Evolutionary conservation across 2,329 filamentous ascomycete genomes (phyloP).

Genomic region (Talaromyces marneffei): DNA sequence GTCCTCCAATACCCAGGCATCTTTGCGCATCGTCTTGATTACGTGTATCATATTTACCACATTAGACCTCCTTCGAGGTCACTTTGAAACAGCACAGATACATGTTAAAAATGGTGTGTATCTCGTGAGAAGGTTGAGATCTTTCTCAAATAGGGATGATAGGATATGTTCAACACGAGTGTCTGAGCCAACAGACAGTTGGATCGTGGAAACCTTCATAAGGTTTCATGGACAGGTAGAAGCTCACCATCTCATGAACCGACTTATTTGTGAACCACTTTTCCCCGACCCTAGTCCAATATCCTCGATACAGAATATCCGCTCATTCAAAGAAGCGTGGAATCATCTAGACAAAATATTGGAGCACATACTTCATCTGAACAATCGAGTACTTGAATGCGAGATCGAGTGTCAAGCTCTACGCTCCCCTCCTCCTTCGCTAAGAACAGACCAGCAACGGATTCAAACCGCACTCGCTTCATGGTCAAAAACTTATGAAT

Average conservation of each 20-base stretch:
- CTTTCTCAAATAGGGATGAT: not conserved
- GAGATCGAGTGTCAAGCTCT: not conserved
- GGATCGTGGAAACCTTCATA: not conserved
- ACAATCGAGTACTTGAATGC: not conserved
- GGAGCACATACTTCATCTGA: not conserved
- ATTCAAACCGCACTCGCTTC: not conserved
- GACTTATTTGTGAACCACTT: not conserved
- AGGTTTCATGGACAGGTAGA: slow-evolving; percentile 4
- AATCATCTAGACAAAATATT: not conserved
- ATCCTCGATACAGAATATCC: not conserved
- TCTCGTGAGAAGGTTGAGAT: not conserved
- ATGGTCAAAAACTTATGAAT: not conserved
- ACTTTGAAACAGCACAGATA: not conserved
- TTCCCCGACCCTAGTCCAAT: not conserved
- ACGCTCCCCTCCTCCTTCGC: not conserved
- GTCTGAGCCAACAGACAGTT: not conserved
- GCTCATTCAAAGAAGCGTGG: slow-evolving; percentile 7
- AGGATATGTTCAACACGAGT: not conserved
- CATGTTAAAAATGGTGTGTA: slow-evolving; percentile 2
- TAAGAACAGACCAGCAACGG: not conserved
- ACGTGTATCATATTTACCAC: slow-evolving; percentile 5
- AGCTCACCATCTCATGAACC: not conserved
- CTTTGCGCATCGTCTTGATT: slow-evolving; percentile 2
- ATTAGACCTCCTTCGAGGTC: slow-evolving; percentile 3
- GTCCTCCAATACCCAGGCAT: not conserved